A percentile compares a stretch with the other conserved stretches of the same genome.
phyloP scores from a whole-genome alignment of 345 rosid genomes.

The Syzygium grande region DNA sequence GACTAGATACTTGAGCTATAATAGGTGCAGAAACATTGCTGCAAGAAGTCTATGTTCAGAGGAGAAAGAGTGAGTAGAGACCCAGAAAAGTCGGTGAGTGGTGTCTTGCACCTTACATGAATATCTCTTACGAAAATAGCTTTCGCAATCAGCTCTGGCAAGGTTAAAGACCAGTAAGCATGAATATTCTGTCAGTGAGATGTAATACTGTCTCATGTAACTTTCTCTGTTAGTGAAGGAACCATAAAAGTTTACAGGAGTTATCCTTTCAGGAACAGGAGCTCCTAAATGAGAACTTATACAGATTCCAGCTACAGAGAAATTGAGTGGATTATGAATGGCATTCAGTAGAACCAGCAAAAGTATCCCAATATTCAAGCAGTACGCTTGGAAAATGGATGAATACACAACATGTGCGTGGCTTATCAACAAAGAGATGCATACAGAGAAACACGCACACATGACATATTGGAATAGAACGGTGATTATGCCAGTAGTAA shows the following conservation, averaged over 20 bases:
- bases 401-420: neutral
- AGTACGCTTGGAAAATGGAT: neutral
- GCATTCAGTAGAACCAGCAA: neutral
- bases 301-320: neutral
- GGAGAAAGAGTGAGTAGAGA: neutral
- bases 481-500: neutral
- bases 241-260: neutral
- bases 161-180: neutral
- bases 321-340: neutral
- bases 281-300: neutral
- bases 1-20: neutral
- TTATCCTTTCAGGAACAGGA: neutral
- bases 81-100: neutral
- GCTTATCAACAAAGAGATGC: neutral
- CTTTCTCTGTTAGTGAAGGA: neutral
- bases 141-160: neutral
- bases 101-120: neutral
- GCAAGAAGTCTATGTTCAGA: neutral
- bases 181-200: neutral
- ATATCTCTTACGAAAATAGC: neutral
- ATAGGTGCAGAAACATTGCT: neutral
- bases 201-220: neutral
- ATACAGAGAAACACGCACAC: neutral
- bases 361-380: neutral
- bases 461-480: neutral